phyloP scores from a whole-genome alignment of 2,329 filamentous ascomycete species.

The Mariannaea sp. region DNA sequence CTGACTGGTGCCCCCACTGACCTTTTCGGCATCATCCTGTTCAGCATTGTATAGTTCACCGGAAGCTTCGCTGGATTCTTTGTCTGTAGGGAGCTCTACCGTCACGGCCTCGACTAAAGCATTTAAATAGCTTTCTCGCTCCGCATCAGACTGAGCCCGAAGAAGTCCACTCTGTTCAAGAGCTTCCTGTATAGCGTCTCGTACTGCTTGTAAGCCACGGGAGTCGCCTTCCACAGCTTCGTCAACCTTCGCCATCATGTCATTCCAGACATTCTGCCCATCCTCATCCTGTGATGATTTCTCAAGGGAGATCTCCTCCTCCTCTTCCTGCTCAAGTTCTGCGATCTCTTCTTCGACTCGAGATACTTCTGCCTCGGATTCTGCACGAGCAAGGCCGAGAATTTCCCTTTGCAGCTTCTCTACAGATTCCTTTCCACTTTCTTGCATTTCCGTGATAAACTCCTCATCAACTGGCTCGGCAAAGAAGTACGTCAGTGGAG shows the following conservation, averaged over 20 bases:
- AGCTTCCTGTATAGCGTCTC: conserved; percentile 60
- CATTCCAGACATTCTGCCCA: conserved; percentile 54
- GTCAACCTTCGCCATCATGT: conserved; percentile 60
- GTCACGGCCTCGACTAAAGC: conserved; percentile 56
- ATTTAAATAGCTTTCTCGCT: conserved; percentile 55
- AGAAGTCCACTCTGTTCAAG: conserved; percentile 60
- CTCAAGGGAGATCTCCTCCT: conserved; percentile 23
- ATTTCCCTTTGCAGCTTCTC: conserved; percentile 71
- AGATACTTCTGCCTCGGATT: conserved; percentile 34
- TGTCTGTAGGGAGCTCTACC: conserved; percentile 37
- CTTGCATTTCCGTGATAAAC: conserved; percentile 76
- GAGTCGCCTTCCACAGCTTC: conserved; percentile 63
- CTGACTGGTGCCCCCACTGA: not conserved
- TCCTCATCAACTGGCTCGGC: conserved; percentile 79
- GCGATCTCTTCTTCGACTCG: conserved; percentile 7
- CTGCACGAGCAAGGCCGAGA: conserved; percentile 52
- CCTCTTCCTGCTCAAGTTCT: conserved; percentile 28
- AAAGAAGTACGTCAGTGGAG: conserved; percentile 84
- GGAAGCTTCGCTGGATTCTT: conserved; percentile 29
- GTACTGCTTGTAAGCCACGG: conserved; percentile 55
- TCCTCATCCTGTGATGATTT: conserved; percentile 30
- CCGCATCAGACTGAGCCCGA: conserved; percentile 49
- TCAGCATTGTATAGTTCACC: conserved; percentile 14
- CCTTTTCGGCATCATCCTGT: conserved; percentile 8
- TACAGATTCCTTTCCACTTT: conserved; percentile 64